These are phyloP conservation scores for Periglandula ipomoeae DNA, from an alignment of 2,329 filamentous ascomycete species.

Conservation along the genomic window DNA sequence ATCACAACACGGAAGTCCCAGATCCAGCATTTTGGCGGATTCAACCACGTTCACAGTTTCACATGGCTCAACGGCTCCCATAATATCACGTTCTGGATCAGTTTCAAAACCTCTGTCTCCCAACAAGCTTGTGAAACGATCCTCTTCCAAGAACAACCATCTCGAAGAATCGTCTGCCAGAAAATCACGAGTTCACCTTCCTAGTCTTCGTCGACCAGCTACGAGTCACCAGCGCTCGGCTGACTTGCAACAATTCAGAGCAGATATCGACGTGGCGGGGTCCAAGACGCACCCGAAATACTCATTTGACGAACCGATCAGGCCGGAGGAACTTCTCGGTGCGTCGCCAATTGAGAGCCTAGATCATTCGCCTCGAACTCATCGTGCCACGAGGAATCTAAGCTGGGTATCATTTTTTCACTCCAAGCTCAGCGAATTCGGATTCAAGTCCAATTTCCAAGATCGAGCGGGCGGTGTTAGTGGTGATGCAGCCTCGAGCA, in stretches of 20 bases:
- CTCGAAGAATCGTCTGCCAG: slow-evolving; percentile 33
- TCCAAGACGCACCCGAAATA: slow-evolving; percentile 19
- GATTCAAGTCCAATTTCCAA: slow-evolving; percentile 12
- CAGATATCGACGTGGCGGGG: slow-evolving; percentile 18
- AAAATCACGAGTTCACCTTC: slow-evolving; percentile 51
- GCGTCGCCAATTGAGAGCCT: slow-evolving; percentile 16
- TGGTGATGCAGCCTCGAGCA: slow-evolving; percentile 17
- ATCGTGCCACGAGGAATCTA: slow-evolving; percentile 5
- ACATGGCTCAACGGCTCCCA: slow-evolving; percentile 57
- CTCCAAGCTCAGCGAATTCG: slow-evolving; percentile 23
- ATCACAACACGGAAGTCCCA: slow-evolving; percentile 54
- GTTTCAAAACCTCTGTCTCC: slow-evolving; percentile 41
- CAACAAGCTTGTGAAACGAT: slow-evolving; percentile 72
- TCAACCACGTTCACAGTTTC: slow-evolving; percentile 58
- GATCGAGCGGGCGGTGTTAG: slow-evolving; percentile 13
- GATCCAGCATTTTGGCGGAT: slow-evolving; percentile 56
- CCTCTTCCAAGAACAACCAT: slow-evolving; percentile 40
- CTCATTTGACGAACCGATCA: slow-evolving; percentile 26
- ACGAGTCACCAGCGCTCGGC: slow-evolving; percentile 72
- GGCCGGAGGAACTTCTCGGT: slow-evolving; percentile 20
- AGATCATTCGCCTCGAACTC: slow-evolving; percentile 8
- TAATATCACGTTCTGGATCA: slow-evolving; percentile 36
- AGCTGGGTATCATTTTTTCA: slow-evolving; percentile 52
- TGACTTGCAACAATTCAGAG: slow-evolving; percentile 50
- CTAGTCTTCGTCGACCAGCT: slow-evolving; percentile 61